phyloP scores from a whole-genome alignment of 305 asterid genomes.

The Stenogyne calaminthoides region DNA sequence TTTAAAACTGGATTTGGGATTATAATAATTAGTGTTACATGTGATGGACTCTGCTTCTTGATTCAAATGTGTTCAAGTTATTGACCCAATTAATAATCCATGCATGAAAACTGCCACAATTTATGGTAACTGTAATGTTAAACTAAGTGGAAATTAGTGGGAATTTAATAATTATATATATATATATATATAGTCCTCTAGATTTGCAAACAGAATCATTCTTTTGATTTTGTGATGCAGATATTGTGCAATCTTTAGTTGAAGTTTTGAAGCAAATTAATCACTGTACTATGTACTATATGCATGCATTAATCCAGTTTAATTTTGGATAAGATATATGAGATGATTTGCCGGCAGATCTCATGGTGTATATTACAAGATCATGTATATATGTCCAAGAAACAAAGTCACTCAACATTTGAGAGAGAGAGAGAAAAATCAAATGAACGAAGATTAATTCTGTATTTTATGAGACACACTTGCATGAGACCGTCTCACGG shows the following conservation, averaged over 20 bases:
- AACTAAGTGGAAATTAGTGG: neutral
- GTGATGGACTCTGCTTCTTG: conserved; percentile 30
- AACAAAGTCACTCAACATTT: neutral
- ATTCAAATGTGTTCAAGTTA: conserved; percentile 23
- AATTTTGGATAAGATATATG: neutral
- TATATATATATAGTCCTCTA: conserved; percentile 26
- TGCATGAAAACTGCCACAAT: conserved; percentile 40
- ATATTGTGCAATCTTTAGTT: conserved; percentile 7
- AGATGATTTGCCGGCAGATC: conserved; percentile 34
- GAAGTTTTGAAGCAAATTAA: neutral
- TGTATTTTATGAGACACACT: no score
- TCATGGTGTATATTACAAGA: conserved; percentile 35
- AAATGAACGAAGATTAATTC: no score
- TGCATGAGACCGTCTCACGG: no score
- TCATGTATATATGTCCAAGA: conserved; percentile 31
- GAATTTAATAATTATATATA: no score
- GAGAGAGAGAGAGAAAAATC: neutral
- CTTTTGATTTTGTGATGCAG: neutral
- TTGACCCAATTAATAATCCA: conserved; percentile 21
- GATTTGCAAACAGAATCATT: conserved; percentile 35
- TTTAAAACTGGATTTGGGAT: conserved; percentile 14
- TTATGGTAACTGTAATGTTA: conserved; percentile 29
- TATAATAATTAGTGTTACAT: conserved; percentile 35
- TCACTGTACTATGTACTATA: neutral
- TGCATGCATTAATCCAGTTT: neutral